Conservation (phyloP, 1,139 yeast genomes). For the Pichia sp. region DNA sequence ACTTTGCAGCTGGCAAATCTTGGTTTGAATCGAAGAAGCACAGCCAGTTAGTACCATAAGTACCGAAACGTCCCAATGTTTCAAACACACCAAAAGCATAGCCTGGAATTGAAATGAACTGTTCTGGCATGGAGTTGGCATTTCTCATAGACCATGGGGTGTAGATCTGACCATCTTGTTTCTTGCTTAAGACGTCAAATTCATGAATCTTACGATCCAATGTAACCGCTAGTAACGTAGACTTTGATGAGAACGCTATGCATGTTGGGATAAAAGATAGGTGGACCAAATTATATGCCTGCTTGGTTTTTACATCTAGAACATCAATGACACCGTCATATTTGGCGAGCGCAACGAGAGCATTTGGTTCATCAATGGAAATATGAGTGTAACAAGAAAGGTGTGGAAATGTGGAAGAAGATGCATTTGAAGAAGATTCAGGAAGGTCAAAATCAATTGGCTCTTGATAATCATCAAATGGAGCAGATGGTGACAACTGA, state of each 20-base stretch:
- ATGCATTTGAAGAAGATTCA: constrained; percentile 18
- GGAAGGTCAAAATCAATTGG: constrained; percentile 31
- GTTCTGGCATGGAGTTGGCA: constrained; percentile 66
- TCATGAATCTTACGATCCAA: constrained; percentile 73
- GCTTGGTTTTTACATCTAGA: constrained; percentile 28
- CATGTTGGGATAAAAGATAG: constrained; percentile 47
- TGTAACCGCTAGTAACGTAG: constrained; percentile 56
- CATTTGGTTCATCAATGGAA: constrained; percentile 38
- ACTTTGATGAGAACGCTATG: constrained; percentile 40
- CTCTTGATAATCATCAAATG: constrained; percentile 25
- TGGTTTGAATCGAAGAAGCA: constrained; percentile 63
- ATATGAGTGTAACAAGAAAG: constrained; percentile 40
- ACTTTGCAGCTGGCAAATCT: constrained; percentile 6
- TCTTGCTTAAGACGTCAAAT: constrained; percentile 34
- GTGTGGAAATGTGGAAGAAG: constrained; percentile 26
- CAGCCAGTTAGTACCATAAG: constrained; percentile 85
- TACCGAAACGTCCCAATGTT: constrained; percentile 47
- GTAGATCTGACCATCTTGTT: constrained; percentile 19
- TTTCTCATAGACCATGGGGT: constrained; percentile 79
- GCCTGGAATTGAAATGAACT: constrained; percentile 52
- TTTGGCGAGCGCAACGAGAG: constrained; percentile 48
- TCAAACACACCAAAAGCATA: constrained; percentile 68
- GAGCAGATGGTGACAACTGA: constrained; percentile 31
- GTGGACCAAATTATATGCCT: constrained; percentile 30
- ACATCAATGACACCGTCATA: constrained; percentile 63